A percentile compares a stretch with the other conserved stretches of the same genome.
These are phyloP conservation scores for Alternaria novae-zelandiae DNA, from an alignment of 2,329 filamentous ascomycete genomes.

Conservation along the genomic window DNA sequence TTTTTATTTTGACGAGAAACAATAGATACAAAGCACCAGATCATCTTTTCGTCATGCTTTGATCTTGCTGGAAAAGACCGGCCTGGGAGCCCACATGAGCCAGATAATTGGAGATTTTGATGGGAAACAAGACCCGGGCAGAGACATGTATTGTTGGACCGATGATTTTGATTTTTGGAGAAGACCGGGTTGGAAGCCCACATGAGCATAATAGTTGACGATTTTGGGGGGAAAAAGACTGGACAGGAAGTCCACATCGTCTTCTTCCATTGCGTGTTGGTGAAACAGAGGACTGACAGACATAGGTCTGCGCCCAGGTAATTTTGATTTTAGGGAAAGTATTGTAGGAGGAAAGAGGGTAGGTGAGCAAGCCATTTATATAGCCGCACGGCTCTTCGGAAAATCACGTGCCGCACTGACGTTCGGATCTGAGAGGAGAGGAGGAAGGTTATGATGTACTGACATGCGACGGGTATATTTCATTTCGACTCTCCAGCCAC, in stretches of 20 bases:
- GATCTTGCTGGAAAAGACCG: neutral
- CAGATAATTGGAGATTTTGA: neutral
- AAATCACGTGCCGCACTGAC: neutral
- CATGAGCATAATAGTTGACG: neutral
- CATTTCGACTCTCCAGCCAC: neutral
- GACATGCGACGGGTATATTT: slow-evolving; percentile 10
- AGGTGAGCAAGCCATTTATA: neutral
- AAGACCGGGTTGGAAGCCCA: neutral
- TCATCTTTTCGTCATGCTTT: neutral
- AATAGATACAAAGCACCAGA: neutral
- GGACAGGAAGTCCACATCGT: neutral
- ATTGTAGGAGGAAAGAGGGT: neutral
- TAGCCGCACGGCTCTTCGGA: neutral
- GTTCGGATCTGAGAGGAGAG: neutral
- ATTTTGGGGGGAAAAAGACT: neutral
- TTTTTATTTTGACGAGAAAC: neutral
- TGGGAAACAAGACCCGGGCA: neutral
- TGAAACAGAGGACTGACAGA: neutral
- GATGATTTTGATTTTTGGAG: neutral
- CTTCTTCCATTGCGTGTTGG: too few relatives aligned
- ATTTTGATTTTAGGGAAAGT: neutral
- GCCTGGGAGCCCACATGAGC: neutral
- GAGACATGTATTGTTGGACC: neutral
- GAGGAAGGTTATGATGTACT: neutral
- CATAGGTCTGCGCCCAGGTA: rapidly evolving